Evolutionary conservation across 1,284 basidiomycete species (phyloP), one percentile per base, ranked within the genome.

Genomic region (Puccinia polysora): DNA sequence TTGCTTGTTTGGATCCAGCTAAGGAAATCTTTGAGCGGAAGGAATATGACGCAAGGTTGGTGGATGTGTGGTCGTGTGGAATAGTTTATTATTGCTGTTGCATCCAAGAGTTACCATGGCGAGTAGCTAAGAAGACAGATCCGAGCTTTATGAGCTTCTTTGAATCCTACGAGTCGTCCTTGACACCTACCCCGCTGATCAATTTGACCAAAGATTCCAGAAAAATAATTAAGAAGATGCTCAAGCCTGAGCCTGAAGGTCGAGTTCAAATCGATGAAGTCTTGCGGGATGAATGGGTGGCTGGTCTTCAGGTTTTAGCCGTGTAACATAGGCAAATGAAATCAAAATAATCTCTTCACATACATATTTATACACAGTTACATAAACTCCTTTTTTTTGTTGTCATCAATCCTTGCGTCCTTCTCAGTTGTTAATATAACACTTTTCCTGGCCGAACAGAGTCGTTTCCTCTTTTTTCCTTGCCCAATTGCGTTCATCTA

Each of bases 71-170:
- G 95, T 94, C 95, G 0, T 90, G 89, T 65, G 95, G 89, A 12
- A 86, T 98, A 75, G 94, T 98, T 75, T 97, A 96, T 82, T 98
- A 98, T 83, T 97, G 95, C 83, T 86, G 97, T 80, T 90, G 94
- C 81, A 95, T 95, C 83, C 89, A 92, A 80, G 93, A 97, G 80
- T 84, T 97, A 65, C 93, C 95, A 0, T 98, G 96, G 95, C 88
- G 94, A 71, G 91, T 91, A 12, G 95, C 95, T 40, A 94, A 97
- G 80, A 81, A 82, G 40, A 83, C 86, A 2, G 95, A 98, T 78
- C 82, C 86, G 5, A 86, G 95, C 12, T 98, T 93, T 80, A 84
- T 87, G 4, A 83, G 89, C 6, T 98, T 96, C 79, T 84, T 86
- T 2, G 79, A 85, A n/a, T 86, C 88, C 0, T 96, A 82, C 78